Base-by-base conservation (phyloP, 768 basidiomycete genomes). In the Albatrellus ellisii region DNA sequence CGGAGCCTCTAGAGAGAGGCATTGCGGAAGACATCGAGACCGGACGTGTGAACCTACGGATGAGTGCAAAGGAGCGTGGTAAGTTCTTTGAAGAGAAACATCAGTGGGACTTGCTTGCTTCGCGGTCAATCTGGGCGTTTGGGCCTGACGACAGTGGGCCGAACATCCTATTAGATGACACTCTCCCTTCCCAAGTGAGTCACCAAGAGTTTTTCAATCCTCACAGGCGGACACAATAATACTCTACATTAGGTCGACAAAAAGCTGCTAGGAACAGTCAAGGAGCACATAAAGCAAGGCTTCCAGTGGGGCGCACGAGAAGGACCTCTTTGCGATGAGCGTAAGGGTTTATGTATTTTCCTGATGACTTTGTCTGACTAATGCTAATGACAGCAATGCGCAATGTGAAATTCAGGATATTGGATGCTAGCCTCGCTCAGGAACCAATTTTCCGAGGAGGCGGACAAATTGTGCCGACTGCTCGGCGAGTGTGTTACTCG, bases 221-320 rank as follows among this genome's bases (percentile, higher is more conserved):
- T n/a, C n/a, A n/a, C n/a, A n/a, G n/a, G n/a, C n/a, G n/a, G n/a
- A n/a, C n/a, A n/a, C n/a, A n/a, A n/a, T n/a, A n/a, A 11, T 9
- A 22, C 5, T 21, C 26, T 36, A 22, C 36, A 46, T 14, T 51
- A 89, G 81, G 76, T 95, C 32, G 94, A 99, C 64, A 95, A 95
- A 63, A 97, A 92, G 59, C 54, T 91, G 40, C 64, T 99, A 39
- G 76, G 72, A 26, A 80, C 82, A 5, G 88, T 97, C 42, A 92
- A 79, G 62, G 94, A 98, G 50, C 83, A 90, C 48, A 81, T 99
- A 55, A 97, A 90, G 64, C 95, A 99, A 63, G 95, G 95, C 26
- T 99, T 99, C 79, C 95, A 95, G 56, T 98, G 95, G 95, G 95
- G 90, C 38, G 81, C 94, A 36, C 75, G 95, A 38, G 95, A 99